These are phyloP conservation scores for Cryptosporidium meleagridis DNA, from an alignment of 169 alveolate species.

Conservation along the genomic window DNA sequence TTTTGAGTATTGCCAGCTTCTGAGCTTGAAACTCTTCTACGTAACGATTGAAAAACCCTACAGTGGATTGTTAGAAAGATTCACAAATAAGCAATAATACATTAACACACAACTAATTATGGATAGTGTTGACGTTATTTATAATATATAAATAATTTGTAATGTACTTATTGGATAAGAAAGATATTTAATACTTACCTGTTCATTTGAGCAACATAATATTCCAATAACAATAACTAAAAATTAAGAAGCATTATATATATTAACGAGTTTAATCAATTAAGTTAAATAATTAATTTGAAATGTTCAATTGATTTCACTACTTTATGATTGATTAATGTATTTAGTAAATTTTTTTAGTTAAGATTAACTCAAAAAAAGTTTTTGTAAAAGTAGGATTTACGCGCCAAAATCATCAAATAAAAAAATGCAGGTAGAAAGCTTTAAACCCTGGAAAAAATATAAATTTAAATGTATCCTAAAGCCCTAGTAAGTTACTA, in stretches of 20 bases:
- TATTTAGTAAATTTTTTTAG: neutral
- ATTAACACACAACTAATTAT: neutral
- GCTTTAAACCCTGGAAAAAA: neutral
- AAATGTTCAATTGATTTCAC: neutral
- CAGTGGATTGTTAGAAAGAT: neutral
- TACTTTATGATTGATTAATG: neutral
- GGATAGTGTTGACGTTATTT: neutral
- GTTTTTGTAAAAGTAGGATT: neutral
- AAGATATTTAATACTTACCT: conserved; percentile 18
- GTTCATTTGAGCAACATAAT: conserved; percentile 6
- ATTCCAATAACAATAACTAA: neutral
- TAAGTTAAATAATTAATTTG: neutral
- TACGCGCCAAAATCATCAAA: neutral
- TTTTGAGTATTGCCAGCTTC: conserved; percentile 13
- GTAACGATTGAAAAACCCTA: conserved; percentile 67
- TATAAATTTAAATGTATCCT: neutral
- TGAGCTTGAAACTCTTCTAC: conserved; percentile 55
- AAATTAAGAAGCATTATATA: neutral
- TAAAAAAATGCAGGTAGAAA: neutral
- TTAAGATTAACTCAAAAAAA: neutral
- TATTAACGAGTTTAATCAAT: neutral
- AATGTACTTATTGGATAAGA: neutral
- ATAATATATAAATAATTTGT: neutral
- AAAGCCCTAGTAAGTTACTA: neutral
- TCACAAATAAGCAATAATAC: neutral